phyloP scores from a whole-genome alignment of 768 basidiomycete genomes.

The Pisolithus tinctorius region DNA sequence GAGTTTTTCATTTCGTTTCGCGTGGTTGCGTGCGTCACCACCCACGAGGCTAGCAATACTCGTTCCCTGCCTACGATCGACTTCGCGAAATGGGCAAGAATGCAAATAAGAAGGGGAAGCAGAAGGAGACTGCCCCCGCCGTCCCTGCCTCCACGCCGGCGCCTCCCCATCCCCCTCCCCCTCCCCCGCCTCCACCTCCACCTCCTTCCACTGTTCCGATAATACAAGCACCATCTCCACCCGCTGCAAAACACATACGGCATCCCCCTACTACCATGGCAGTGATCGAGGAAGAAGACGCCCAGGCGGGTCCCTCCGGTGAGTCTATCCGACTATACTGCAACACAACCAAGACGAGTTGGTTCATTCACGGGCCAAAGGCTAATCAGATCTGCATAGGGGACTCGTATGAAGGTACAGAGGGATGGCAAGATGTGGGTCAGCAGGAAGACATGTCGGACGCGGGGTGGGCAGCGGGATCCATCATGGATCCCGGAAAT shows the following conservation, averaged over 20 bases:
- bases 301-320: conserved; percentile 15
- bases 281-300: conserved; percentile 23
- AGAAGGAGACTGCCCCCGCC: conserved; percentile 17
- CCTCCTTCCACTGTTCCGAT: conserved; percentile 7
- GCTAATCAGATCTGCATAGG: conserved; percentile 12
- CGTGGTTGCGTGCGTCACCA: conserved; percentile 22
- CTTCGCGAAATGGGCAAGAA: conserved; percentile 23
- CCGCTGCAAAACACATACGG: conserved; percentile 19
- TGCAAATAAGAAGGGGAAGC: conserved; percentile 28
- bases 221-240: conserved; percentile 14
- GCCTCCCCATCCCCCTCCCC: conserved; percentile 1
- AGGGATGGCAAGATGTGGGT: conserved; percentile 22
- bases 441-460: conserved; percentile 9
- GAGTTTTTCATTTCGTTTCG: conserved; percentile 26
- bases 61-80: conserved; percentile 6
- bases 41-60: conserved; percentile 14
- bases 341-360: neutral
- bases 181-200: conserved; percentile 4
- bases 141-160: neutral
- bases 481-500: conserved; percentile 15
- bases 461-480: conserved; percentile 19
- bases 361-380: neutral
- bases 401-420: conserved; percentile 11
- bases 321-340: conserved; percentile 3
- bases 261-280: conserved; percentile 11